Evolutionary conservation across 768 basidiomycete genomes (phyloP), one percentile per base, ranked within the genome.

Genomic region (Lactarius hengduanensis): DNA sequence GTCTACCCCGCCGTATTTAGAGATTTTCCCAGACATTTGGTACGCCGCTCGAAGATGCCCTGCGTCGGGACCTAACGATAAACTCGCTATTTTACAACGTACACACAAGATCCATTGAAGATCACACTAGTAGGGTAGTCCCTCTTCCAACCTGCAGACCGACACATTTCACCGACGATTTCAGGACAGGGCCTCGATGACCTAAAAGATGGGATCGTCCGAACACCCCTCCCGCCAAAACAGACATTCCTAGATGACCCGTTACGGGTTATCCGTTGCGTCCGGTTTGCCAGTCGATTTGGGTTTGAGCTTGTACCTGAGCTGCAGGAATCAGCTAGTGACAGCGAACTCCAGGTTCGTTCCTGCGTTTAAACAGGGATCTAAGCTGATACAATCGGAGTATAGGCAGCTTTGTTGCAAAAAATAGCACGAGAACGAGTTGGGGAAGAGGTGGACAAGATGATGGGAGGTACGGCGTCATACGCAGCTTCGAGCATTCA

Each of bases 31-130:
- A 98, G 96, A 81, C 84, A 40, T 96, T 95, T 63, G 97, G 97
- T 8, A 96, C 96, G 3, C 95, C 96, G 0, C 73, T 91, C 16
- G 84, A 98, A 78, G 97, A 99, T 74, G 95, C 97, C 2, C 75
- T 91, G 57, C 81, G 97, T 61, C 82, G 97, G 72, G 97, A 99
- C 75, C 86, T 91, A 34, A 98, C 97, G 1, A 97, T 99, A 76
- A 99, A 99, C 73, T 81, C 96, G 0, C 79, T 99, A 8, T 98
- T 98, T 78, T 98, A 96, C 79, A 98, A 99, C 70, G 84, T 99
- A 1, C 94, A 97, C 72, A 88, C 89, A 1, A 84, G 87, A 16
- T 70, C 78, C 3, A 89, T 99, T 2, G 97, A 99, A 73, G 97
- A 99, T 74, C 83, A 83, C 72, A 96, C 94, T 1, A 83, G 81